Base-by-base conservation (phyloP, 2,329 filamentous ascomycete species). In the Monosporascus sp. region DNA sequence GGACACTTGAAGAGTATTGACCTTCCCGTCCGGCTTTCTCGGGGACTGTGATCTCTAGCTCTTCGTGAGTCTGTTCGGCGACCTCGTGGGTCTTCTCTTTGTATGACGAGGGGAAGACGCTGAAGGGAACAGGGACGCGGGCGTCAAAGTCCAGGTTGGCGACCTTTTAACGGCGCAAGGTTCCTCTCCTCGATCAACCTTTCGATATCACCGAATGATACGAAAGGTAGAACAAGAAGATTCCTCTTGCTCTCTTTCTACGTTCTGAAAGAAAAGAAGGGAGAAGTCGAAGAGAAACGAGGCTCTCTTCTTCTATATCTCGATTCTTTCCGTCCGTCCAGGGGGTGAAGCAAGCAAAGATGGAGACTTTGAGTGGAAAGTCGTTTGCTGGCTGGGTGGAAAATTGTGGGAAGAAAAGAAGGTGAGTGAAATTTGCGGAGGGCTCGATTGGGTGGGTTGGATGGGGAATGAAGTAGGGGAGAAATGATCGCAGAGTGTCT, bases 91-190 rank as follows among this genome's bases (percentile, higher is more conserved):
- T 73, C 43, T 46, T 46, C 73, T 80, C 80, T 74, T 88, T 85
- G 85, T 97, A 97, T 78, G 91, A 90, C 78, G 91, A 96, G 82
- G 93, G 93, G 86, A 97, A 97, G 88, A 97, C 89, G 89, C 91
- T 97, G 87, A 97, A 96, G 80, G 93, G 93, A 79, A 97, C 94
- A 83, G 93, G 91, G 79, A 97, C 89, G 79, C 91, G 89, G 80
- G 92, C 91, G 89, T 96, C 92, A 94, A 96, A 97, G 90, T 97
- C 92, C 92, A 97, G 92, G 82, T 91, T 97, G 90, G 80, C 90
- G 88, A 88, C 86, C 86, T 88, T 85, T 78, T 66, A 35, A 11
- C 59, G 66, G 71, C 69, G 70, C 68, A 66, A 71, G 70, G 73
- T 71, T 72, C 65, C 65, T 73, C 71, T 74, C 70, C 72, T 70